Base-by-base conservation (phyloP, 768 basidiomycete genomes). In the Mycena rosella region DNA sequence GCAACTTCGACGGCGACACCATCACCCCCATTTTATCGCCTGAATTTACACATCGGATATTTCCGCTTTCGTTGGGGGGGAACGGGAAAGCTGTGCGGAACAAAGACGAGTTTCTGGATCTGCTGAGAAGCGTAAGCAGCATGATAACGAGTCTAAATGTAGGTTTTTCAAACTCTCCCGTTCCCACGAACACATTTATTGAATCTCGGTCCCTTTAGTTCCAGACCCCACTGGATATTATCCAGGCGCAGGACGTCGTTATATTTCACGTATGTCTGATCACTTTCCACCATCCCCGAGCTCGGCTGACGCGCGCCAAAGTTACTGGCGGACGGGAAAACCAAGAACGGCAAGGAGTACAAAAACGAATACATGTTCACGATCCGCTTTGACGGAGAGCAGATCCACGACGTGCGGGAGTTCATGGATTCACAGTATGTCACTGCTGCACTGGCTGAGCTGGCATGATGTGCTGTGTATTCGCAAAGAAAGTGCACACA, bases 291-390 rank as follows among this genome's bases (percentile, higher is more conserved):
- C 58, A 59, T 47, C 32, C 32, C 27, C 42, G 18, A 45, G 29
- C 38, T 42, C 47, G 44, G 30, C 58, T 59, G 45, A 47, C 58
- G 44, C 58, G 36, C 30, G 45, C n/a, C 42, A 48, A 45, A 59
- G 42, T 30, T 57, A 24, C 55, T 40, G 55, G 55, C 58, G 24
- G 45, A 59, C 58, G 44, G 47, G 22, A 48, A 47, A 34, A 47
- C 58, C 42, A 45, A 48, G 44, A 45, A 59, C 42, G 58, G 44
- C 44, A 59, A 59, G 45, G 58, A 34, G 58, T 59, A 47, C 58
- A 47, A 59, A 34, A 48, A 48, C 45, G 58, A 59, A 36, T 59
- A 59, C 58, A 59, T 59, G 58, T 48, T 59, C 58, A 59, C 58
- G 58, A 47, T 59, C 58, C 58, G 58, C 32, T 59, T 59, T 59